Conservation (phyloP, 176 grass and related monocot species). For the Urochloa ruziziensis region DNA sequence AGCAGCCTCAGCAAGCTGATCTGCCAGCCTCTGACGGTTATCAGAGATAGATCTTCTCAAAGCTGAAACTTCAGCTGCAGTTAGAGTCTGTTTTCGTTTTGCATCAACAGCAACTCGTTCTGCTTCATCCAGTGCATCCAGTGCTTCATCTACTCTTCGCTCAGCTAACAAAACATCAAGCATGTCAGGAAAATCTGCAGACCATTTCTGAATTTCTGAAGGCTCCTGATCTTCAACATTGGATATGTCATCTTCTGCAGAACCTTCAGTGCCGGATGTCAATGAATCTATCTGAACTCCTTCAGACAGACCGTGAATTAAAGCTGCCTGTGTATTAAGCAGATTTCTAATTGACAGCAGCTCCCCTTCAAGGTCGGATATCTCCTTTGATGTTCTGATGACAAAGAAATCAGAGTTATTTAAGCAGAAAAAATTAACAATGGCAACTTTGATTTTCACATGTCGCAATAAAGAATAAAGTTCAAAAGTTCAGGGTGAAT, state of each 20-base stretch:
- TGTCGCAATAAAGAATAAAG: background rate
- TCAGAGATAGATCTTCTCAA: constrained; percentile 58
- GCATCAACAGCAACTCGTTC: constrained; percentile 56
- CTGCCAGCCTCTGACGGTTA: constrained; percentile 78
- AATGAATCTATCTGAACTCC: constrained; percentile 80
- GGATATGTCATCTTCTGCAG: constrained; percentile 46
- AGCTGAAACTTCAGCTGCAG: constrained; percentile 41
- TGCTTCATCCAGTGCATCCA: constrained; percentile 86
- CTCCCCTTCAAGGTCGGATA: constrained; percentile 95
- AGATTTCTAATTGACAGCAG: constrained; percentile 90
- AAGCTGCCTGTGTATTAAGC: constrained; percentile 69
- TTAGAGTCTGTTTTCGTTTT: constrained; percentile 56
- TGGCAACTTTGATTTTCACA: constrained; percentile 1
- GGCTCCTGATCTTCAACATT: constrained; percentile 74
- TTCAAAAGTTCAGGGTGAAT: background rate
- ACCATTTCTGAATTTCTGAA: constrained; percentile 91
- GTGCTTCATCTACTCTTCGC: constrained; percentile 86
- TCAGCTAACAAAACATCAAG: constrained; percentile 90
- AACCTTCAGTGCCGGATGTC: constrained; percentile 51
- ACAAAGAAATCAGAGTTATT: constrained; percentile 20
- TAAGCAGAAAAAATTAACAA: background rate
- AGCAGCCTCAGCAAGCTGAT: constrained; percentile 92
- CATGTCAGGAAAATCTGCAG: constrained; percentile 82
- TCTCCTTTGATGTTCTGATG: constrained; percentile 91
- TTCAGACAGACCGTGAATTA: constrained; percentile 86